These are phyloP conservation scores for Luffa aegyptiaca DNA, from an alignment of 306 rosid genomes.

Conservation along the genomic window DNA sequence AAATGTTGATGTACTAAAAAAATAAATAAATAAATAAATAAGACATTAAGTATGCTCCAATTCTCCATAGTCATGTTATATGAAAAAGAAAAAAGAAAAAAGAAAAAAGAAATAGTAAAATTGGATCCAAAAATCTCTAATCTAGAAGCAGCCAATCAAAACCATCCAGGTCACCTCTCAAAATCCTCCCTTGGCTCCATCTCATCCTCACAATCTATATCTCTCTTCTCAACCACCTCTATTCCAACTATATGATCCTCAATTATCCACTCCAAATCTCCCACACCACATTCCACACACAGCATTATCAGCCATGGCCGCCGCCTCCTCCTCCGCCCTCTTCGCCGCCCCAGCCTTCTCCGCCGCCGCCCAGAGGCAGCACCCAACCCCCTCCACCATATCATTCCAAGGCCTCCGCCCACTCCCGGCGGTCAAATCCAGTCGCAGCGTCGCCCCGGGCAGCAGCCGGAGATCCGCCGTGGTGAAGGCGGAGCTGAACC, in stretches of 20 bases:
- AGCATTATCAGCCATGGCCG: neutral
- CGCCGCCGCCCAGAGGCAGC: constrained; percentile 21
- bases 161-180: constrained; percentile 36
- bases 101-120: neutral
- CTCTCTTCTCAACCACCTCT: neutral
- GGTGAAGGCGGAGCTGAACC: constrained; percentile 64
- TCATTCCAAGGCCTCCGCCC: constrained; percentile 73
- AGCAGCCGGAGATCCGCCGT: constrained; percentile 16
- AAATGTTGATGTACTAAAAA: no score
- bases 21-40: no score
- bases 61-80: neutral
- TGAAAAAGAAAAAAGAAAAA: neutral
- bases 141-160: constrained; percentile 45
- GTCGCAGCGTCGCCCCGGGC: constrained; percentile 3
- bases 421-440: constrained; percentile 11
- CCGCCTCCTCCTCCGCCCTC: constrained; percentile 43
- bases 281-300: neutral
- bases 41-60: neutral
- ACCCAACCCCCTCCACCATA: constrained; percentile 29
- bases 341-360: constrained; percentile 34
- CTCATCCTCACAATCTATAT: constrained; percentile 30
- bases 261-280: constrained; percentile 2
- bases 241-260: constrained; percentile 4
- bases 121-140: constrained; percentile 29
- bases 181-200: constrained; percentile 26